Evolutionary conservation across 352 stramenopile genomes (phyloP), one percentile per base, ranked within the genome.

Genomic region (Plasmopara muralis): DNA sequence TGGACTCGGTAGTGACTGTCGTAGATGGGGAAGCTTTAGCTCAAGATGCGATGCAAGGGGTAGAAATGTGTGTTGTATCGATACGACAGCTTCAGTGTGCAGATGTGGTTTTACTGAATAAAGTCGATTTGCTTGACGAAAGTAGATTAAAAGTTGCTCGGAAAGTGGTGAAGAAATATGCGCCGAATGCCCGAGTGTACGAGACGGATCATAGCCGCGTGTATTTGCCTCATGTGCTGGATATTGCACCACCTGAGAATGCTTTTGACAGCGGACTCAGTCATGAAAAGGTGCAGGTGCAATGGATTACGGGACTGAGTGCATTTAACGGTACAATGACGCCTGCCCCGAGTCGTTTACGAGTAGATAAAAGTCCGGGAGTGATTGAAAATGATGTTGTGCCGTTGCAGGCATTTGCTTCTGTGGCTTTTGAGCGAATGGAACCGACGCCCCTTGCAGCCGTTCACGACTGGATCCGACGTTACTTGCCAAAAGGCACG

Each of bases 71-170:
- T 51, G 64, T 57, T 31, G 77, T 87, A 9, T 72, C 77, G 14
- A 47, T 76, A 20, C 65, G 72, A 29, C 81, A 91, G 57, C 60
- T 91, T n/a, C 51, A 64, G 9, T 86, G 76, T 35, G 81, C 81
- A 2, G 81, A 91, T 49, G 73, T 89, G 15, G 78, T 91, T 31
- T 53, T 89, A 51, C 73, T 91, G n/a, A 91, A 91, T 60, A 91
- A 91, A 55, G 67, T 87, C 31, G 81, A 91, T 46, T 57, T 91
- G 9, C 56, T 91, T 55, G 45, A 69, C 35, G 70, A 73, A 2
- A 40, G 44, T 0, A 55, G 48, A 14, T 61, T 75, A 16, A 37
- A 42, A 8, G 29, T 16, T 7, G 76, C 76, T 0, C 64, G 61
- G 12, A 9, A 47, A 0, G 62, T 86, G 9, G 63, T 87, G 9